A percentile compares a stretch with the other conserved stretches of the same genome.
Conservation (phyloP, 148 eudicot species). For the Talinum fruticosum region DNA sequence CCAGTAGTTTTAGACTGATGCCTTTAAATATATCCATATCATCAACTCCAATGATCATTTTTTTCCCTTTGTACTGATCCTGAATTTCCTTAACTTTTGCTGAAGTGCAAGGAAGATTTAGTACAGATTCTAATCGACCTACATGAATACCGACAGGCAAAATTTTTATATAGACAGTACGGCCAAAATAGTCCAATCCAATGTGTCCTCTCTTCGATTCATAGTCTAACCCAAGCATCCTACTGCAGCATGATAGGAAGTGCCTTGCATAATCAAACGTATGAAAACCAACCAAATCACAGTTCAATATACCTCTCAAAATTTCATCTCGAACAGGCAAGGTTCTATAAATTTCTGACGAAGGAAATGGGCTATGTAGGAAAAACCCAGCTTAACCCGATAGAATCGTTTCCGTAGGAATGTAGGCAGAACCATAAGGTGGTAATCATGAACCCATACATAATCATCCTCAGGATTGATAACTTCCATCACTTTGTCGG, state of each 20-base stretch:
- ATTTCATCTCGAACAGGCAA: constrained; percentile 75
- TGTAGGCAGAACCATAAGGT: constrained; percentile 66
- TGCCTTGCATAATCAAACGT: constrained; percentile 83
- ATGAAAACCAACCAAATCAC: constrained; percentile 70
- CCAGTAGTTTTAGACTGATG: constrained; percentile 61
- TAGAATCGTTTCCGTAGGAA: constrained; percentile 62
- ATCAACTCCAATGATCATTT: constrained; percentile 60
- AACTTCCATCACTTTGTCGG: constrained; percentile 75
- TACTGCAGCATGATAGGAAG: constrained; percentile 72
- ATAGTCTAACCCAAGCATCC: constrained; percentile 77
- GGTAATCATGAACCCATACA: constrained; percentile 79
- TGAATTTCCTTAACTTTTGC: constrained; percentile 48
- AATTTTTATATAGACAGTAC: constrained; percentile 67
- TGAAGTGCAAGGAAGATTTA: constrained; percentile 49
- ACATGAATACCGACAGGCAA: constrained; percentile 72
- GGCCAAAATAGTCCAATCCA: constrained; percentile 77
- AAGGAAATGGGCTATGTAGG: constrained; percentile 76
- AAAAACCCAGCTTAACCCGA: constrained; percentile 73
- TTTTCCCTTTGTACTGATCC: constrained; percentile 51
- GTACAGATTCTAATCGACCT: constrained; percentile 54
- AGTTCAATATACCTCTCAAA: constrained; percentile 63
- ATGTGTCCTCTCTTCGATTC: constrained; percentile 78
- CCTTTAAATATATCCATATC: constrained; percentile 84
- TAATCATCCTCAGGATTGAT: constrained; percentile 68
- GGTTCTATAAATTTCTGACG: constrained; percentile 71